phyloP scores from a whole-genome alignment of 192 early-diverging fungal genomes.

The Pecoramyces ruminantium region DNA sequence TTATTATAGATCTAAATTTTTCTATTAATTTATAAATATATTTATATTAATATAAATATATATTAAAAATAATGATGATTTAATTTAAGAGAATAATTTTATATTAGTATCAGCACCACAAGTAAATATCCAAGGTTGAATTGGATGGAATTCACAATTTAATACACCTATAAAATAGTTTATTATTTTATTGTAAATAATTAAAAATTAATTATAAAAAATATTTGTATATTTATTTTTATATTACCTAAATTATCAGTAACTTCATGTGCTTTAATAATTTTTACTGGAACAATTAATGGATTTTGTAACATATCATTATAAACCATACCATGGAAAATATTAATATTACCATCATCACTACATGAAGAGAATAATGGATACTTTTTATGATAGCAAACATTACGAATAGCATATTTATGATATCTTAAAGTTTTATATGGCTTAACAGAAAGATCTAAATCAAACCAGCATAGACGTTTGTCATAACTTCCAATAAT shows the following conservation, averaged over 20 bases:
- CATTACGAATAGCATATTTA: constrained; percentile 70
- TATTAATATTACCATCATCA: constrained; percentile 83
- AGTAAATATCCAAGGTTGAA: constrained; percentile 91
- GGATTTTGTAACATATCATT: constrained; percentile 90
- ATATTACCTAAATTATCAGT: constrained; percentile 47
- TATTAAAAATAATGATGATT: too few species aligned
- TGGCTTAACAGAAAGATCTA: constrained; percentile 81
- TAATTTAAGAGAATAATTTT: constrained; percentile 49
- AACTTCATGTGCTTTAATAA: constrained; percentile 60
- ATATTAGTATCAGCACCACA: constrained; percentile 79
- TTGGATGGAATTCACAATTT: constrained; percentile 81
- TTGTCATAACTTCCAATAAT: constrained; percentile 93
- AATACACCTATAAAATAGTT: too few species aligned
- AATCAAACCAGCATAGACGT: constrained; percentile 90
- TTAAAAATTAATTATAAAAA: not conserved
- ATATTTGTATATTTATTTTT: constrained; percentile 1
- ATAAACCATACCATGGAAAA: constrained; percentile 99
- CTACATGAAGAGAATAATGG: constrained; percentile 85
- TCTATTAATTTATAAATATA: too few species aligned
- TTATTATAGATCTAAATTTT: too few species aligned
- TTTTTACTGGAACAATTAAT: constrained; percentile 95
- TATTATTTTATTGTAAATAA: not conserved
- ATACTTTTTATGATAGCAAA: constrained; percentile 66
- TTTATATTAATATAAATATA: too few species aligned
- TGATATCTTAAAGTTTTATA: constrained; percentile 89